These are phyloP conservation scores for Aspergillus uvarum DNA, from an alignment of 2,329 filamentous ascomycete species.

Conservation along the genomic window DNA sequence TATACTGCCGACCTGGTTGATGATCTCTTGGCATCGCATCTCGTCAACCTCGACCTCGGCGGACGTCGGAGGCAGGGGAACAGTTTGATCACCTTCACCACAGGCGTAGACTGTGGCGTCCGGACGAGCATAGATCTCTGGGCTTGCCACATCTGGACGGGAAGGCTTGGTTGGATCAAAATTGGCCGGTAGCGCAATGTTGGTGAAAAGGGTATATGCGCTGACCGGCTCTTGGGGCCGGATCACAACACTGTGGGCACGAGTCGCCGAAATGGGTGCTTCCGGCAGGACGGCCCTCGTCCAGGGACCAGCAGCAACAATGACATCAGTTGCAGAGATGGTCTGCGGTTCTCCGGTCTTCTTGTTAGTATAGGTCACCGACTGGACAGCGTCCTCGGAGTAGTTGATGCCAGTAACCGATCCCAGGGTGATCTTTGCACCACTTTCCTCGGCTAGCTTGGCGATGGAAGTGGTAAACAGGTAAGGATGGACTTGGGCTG, in stretches of 20 bases:
- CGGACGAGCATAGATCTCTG: slow-evolving; percentile 91
- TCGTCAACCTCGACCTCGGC: slow-evolving; percentile 75
- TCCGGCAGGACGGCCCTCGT: slow-evolving; percentile 53
- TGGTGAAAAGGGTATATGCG: slow-evolving; percentile 66
- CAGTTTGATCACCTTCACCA: slow-evolving; percentile 76
- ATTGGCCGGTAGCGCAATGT: slow-evolving; percentile 69
- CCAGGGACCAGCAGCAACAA: slow-evolving; percentile 65
- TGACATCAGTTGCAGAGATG: slow-evolving; percentile 58
- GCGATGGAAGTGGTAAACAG: slow-evolving; percentile 87
- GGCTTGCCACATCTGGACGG: slow-evolving; percentile 66
- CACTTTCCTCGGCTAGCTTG: slow-evolving; percentile 67
- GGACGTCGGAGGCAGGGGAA: slow-evolving; percentile 73
- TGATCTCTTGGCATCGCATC: slow-evolving; percentile 76
- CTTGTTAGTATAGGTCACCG: slow-evolving; percentile 63
- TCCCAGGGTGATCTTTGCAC: slow-evolving; percentile 66
- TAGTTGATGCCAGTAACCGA: slow-evolving; percentile 68
- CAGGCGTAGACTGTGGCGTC: slow-evolving; percentile 91
- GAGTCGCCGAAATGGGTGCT: slow-evolving; percentile 59
- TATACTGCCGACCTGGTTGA: slow-evolving; percentile 67
- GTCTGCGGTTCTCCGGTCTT: slow-evolving; percentile 49
- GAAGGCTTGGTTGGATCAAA: slow-evolving; percentile 54
- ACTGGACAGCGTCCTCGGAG: slow-evolving; percentile 53
- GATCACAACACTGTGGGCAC: slow-evolving; percentile 64
- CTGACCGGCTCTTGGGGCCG: slow-evolving; percentile 53
- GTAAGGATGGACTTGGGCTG: slow-evolving; percentile 90